Conservation (phyloP, 1,139 yeast species). For the Yamadazyma songkhlaensis region DNA sequence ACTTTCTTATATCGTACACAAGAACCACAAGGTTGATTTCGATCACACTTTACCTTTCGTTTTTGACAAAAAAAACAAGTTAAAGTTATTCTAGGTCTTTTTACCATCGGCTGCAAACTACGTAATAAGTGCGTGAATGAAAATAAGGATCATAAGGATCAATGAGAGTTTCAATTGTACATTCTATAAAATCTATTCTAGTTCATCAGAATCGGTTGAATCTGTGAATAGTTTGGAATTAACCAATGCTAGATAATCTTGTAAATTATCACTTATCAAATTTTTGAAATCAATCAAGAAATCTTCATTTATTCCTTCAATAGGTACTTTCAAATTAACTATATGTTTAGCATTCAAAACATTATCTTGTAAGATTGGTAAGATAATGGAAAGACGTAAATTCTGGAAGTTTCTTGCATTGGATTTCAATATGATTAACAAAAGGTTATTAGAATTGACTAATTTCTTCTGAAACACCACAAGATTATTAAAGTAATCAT, state of each 20-base stretch:
- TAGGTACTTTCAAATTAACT: background rate
- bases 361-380: background rate
- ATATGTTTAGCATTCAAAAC: background rate
- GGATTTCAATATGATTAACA: conserved; percentile 4
- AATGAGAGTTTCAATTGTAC: background rate
- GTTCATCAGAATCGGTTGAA: conserved; percentile 4
- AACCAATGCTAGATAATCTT: conserved; percentile 2
- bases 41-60: conserved; percentile 13
- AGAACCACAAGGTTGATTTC: conserved; percentile 10
- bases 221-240: conserved; percentile 4
- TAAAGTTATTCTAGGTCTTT: conserved; percentile 8
- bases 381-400: conserved; percentile 1
- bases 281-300: conserved; percentile 1
- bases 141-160: too few relatives aligned
- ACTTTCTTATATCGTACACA: conserved; percentile 10
- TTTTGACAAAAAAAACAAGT: conserved; percentile 11
- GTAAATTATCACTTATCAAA: conserved; percentile 2
- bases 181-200: background rate
- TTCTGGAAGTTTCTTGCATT: conserved; percentile 2
- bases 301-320: background rate
- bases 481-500: conserved; percentile 5
- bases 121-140: too few relatives aligned
- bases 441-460: conserved; percentile 4
- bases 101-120: background rate
- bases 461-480: conserved; percentile 4